These are phyloP conservation scores for Huntiella bhutanensis DNA, from an alignment of 2,329 filamentous ascomycete species.

Conservation along the genomic window DNA sequence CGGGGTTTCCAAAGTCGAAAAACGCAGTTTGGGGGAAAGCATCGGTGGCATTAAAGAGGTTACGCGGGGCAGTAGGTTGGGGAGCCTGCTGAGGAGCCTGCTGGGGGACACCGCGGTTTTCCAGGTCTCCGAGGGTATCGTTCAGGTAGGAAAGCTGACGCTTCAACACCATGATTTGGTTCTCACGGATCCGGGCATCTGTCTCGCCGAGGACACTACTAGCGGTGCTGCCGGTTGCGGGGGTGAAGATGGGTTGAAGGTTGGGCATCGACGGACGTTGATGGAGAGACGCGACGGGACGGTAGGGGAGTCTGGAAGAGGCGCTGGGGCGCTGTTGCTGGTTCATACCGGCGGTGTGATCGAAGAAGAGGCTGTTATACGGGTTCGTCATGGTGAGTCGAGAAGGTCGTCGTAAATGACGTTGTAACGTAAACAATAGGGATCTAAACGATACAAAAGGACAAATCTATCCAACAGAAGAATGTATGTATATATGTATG, in stretches of 20 bases:
- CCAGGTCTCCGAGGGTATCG: too few relatives aligned
- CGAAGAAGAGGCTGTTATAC: background rate
- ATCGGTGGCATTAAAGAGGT: too few relatives aligned
- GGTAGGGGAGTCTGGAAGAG: too few relatives aligned
- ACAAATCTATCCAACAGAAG: background rate
- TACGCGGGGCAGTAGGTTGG: too few relatives aligned
- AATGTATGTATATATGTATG: too few relatives aligned
- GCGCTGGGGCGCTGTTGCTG: background rate
- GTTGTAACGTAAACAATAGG: background rate
- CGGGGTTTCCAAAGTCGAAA: too few relatives aligned
- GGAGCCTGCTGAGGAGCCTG: background rate
- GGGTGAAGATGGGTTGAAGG: background rate
- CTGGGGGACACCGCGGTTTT: background rate
- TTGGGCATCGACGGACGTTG: background rate
- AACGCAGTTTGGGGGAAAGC: too few relatives aligned
- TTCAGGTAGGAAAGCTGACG: too few relatives aligned
- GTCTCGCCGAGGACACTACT: too few relatives aligned
- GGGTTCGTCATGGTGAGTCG: slow-evolving; percentile 2
- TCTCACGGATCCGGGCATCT: too few relatives aligned
- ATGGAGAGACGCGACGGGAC: background rate
- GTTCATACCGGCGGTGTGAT: slow-evolving; percentile 1
- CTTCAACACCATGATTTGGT: too few relatives aligned
- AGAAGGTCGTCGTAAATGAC: background rate
- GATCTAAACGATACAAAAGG: background rate
- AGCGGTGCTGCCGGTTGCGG: background rate